Percentiles rank a stretch among this genome's conserved stretches.
These are phyloP conservation scores for Cyclotella sp. DNA, from an alignment of 108 stramenopile species.

Conservation along the genomic window DNA sequence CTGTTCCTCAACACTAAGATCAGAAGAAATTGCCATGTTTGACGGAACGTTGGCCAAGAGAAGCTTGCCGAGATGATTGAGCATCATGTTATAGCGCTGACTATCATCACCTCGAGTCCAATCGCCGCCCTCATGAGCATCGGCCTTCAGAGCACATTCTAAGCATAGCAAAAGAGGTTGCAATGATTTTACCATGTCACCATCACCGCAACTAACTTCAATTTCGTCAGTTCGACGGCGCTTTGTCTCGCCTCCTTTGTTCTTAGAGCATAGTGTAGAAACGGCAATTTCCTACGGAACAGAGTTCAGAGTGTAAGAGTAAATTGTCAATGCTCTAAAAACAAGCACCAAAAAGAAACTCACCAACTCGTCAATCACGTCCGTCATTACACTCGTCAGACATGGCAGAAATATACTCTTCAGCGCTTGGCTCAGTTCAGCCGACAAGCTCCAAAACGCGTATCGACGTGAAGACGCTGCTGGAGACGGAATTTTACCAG, in stretches of 20 bases:
- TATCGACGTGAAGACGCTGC: conserved; percentile 30
- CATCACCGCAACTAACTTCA: conserved; percentile 13
- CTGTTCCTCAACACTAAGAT: conserved; percentile 18
- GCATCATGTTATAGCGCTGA: conserved; percentile 68
- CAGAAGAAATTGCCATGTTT: conserved; percentile 45
- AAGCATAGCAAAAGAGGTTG: conserved; percentile 75
- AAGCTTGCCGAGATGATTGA: conserved; percentile 76
- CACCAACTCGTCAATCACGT: conserved; percentile 77
- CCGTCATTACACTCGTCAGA: conserved; percentile 70
- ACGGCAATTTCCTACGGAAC: conserved; percentile 50
- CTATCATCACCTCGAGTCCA: conserved; percentile 87
- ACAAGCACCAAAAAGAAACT: conserved; percentile 21
- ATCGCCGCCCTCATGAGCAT: conserved; percentile 84
- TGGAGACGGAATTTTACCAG: conserved; percentile 17
- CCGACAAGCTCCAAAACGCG: conserved; percentile 84
- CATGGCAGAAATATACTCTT: conserved; percentile 85
- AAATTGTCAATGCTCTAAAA: not conserved
- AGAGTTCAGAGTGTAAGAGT: not conserved
- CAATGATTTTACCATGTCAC: conserved; percentile 41
- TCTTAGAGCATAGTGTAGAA: conserved; percentile 44
- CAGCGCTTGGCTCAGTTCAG: conserved; percentile 62
- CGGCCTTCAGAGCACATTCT: conserved; percentile 76
- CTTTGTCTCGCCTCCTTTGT: conserved; percentile 32
- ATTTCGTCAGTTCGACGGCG: conserved; percentile 45
- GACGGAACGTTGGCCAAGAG: conserved; percentile 61